Evolutionary conservation across 805 yeast species (phyloP).

Genomic region (Ogataea allantospora): DNA sequence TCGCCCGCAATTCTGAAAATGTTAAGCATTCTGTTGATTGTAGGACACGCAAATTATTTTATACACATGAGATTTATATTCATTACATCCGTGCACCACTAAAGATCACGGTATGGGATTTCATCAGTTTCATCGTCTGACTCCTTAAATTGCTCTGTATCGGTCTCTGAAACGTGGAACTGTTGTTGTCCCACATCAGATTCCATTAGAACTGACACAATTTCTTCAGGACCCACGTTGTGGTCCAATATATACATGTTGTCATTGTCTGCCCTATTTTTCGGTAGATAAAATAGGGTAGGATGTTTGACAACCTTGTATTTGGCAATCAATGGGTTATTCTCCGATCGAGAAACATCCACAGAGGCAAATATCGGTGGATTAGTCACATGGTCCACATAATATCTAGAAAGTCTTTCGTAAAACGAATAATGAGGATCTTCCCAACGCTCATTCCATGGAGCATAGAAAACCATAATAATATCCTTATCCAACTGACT

Average conservation of each 20-base stretch:
- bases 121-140: conserved; percentile 24
- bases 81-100: conserved; percentile 3
- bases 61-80: background rate
- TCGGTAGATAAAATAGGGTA: conserved; percentile 29
- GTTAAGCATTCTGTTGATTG: conserved; percentile 34
- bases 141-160: conserved; percentile 22
- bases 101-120: conserved; percentile 21
- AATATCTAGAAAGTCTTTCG: conserved; percentile 31
- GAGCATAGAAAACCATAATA: conserved; percentile 36
- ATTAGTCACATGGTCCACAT: conserved; percentile 23
- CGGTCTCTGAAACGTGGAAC: conserved; percentile 27
- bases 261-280: conserved; percentile 15
- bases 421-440: conserved; percentile 32
- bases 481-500: conserved; percentile 20
- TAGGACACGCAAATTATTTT: conserved; percentile 9
- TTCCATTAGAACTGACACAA: conserved; percentile 31
- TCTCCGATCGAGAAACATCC: conserved; percentile 32
- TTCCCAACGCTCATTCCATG: conserved; percentile 37
- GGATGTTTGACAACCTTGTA: conserved; percentile 34
- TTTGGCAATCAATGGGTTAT: conserved; percentile 28
- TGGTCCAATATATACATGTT: conserved; percentile 19
- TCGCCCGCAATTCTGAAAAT: conserved; percentile 56
- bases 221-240: conserved; percentile 26
- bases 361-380: conserved; percentile 30
- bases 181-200: conserved; percentile 30